Conservation (phyloP, 176 grass and related monocot species). For the Oryza glaberrima region DNA sequence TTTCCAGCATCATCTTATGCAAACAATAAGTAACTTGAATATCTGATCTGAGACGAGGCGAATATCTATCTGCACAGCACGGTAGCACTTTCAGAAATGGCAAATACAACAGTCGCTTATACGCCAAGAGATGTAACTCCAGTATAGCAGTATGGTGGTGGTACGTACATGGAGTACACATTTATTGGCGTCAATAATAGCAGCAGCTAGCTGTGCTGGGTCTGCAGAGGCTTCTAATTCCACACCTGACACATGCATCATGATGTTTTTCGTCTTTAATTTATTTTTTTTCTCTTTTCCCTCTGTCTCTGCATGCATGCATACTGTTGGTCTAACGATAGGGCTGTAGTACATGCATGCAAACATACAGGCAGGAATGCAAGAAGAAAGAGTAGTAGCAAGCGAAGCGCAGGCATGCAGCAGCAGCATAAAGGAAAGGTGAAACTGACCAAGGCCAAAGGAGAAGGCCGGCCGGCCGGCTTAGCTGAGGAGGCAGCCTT, state of each 20-base stretch:
- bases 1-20: background rate
- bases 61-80: background rate
- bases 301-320: constrained; percentile 13
- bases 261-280: constrained; percentile 25
- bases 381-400: background rate
- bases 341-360: background rate
- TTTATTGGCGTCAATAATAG: constrained; percentile 32
- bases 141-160: constrained; percentile 5
- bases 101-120: constrained; percentile 19
- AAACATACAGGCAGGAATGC: constrained; percentile 2
- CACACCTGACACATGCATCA: constrained; percentile 45
- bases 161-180: constrained; percentile 25
- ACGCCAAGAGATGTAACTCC: background rate
- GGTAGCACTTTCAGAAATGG: constrained; percentile 20
- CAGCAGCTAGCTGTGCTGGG: background rate
- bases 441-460: constrained; percentile 36
- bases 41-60: background rate
- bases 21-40: background rate
- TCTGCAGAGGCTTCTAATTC: constrained; percentile 44
- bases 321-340: constrained; percentile 19
- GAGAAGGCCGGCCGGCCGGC: constrained; percentile 10
- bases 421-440: constrained; percentile 12
- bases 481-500: constrained; percentile 35
- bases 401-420: background rate
- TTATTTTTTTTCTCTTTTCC: constrained; percentile 6